Base-by-base conservation (phyloP, 169 alveolate species). In the Eimeria falciformis region DNA sequence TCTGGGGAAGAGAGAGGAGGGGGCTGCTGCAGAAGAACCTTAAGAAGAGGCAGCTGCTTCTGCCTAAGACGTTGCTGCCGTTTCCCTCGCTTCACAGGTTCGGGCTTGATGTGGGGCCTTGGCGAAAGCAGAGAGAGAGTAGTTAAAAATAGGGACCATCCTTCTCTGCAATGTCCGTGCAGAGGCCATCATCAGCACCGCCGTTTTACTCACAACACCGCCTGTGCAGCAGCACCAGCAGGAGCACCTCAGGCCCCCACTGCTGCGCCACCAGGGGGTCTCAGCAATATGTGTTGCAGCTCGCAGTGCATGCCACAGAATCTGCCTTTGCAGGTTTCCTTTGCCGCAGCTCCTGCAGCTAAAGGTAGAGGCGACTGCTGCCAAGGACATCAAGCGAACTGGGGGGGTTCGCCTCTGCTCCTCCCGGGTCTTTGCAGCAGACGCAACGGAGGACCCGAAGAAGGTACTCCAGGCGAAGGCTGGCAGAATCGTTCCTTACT, bases 11-110 rank as follows among this genome's bases (percentile, higher is more conserved):
- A 7, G 37, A 62, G 75, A 40, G 37, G 43, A n/a, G 68, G 23
- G n/a, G 66, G 23, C n/a, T 77, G 86, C 86, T 77, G 86, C 66
- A n/a, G 86, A 4, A 58, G 86, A 25, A 58, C 47, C 40, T 43
- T 77, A 17, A n/a, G 18, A 6, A 43, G 23, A 46, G 43, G 33
- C n/a, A 12, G 4, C 25, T 1, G 65, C n/a, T 21, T 12, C 17
- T 53, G 65, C n/a, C 65, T 53, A 53, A 53, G 65, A 21, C 65
- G 65, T 17, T 77, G 86, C 66, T 17, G 86, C 68, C 45, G 86
- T 29, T 37, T 7, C 55, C 11, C 37, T 23, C 82, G 53, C 56
- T 9, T 23, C 86, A 11, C 55, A 40, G 62, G 9, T 1, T 11
- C 50, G 83, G 46, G 86, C 47, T 11, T 9, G 45, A 11, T 1